A percentile compares a stretch with the other conserved stretches of the same genome.
These are phyloP conservation scores for Boletus hoseneyae DNA, from an alignment of 1,284 basidiomycete genomes.

Conservation along the genomic window DNA sequence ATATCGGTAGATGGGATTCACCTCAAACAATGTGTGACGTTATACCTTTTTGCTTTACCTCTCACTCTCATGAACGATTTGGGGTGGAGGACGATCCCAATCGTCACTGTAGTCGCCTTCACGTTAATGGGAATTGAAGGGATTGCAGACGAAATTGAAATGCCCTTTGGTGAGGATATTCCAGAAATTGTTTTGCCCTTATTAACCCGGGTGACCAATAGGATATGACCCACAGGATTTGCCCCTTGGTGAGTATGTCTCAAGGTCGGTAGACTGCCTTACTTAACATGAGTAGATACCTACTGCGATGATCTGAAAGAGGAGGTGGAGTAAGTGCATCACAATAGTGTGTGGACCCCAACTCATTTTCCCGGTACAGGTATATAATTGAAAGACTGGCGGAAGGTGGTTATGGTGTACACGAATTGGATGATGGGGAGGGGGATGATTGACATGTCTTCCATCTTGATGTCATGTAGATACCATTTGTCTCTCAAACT, in stretches of 20 bases:
- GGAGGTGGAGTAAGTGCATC: slow-evolving; percentile 61
- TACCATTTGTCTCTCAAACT: background rate
- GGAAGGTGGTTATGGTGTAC: slow-evolving; percentile 66
- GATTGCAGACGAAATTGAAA: slow-evolving; percentile 89
- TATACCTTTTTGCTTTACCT: slow-evolving; percentile 85
- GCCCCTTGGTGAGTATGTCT: slow-evolving; percentile 54
- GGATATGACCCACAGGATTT: slow-evolving; percentile 63
- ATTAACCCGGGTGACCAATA: slow-evolving; percentile 25
- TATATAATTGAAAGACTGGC: slow-evolving; percentile 76
- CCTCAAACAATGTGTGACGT: slow-evolving; percentile 88
- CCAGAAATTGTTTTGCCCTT: background rate
- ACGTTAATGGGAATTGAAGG: slow-evolving; percentile 93
- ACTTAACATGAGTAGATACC: slow-evolving; percentile 48
- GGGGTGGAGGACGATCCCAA: slow-evolving; percentile 78
- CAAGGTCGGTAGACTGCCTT: slow-evolving; percentile 3
- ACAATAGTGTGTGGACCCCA: background rate
- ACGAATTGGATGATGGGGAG: slow-evolving; percentile 70
- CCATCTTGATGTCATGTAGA: background rate
- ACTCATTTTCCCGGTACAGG: slow-evolving; percentile 37
- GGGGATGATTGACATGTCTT: slow-evolving; percentile 58
- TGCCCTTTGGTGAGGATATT: slow-evolving; percentile 68
- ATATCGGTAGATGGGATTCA: slow-evolving; percentile 68
- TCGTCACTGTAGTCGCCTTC: slow-evolving; percentile 81
- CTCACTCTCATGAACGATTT: slow-evolving; percentile 78
- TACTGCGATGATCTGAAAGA: slow-evolving; percentile 84